Base-by-base conservation (phyloP, 495 filamentous ascomycete species). In the Penicillium coprophilum region DNA sequence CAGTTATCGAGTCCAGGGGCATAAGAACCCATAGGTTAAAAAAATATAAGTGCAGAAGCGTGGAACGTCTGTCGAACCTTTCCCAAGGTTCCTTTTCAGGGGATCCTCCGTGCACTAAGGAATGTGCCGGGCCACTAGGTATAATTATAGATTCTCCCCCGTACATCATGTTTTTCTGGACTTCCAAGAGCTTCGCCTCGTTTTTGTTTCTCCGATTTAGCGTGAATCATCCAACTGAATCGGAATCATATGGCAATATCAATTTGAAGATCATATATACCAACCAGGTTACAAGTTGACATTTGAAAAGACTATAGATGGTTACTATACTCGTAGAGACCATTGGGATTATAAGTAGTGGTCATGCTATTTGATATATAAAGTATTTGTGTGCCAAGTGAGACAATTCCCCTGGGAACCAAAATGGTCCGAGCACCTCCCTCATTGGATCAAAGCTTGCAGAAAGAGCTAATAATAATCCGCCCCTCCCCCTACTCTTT, bases 401-500 rank as follows among this genome's bases (percentile, higher is more conserved):
- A 53, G 51, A 53, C 51, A 53, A 51, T 53, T 53, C 40, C 51
- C 51, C 40, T 53, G 36, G 39, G 28, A 53, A 45, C 51, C 48
- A 51, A 30, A 15, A 36, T 53, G 51, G 51, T 13, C 51, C 51
- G 40, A 53, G 51, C 51, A 36, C 11, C 10, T 17, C 19, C 39
- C 51, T 53, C 48, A 51, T 51, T 51, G 48, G 48, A 28, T 9
- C 20, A 17, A 21, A 50, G 48, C 48, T 51, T 38, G 47, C 48
- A 39, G 51, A 46, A 53, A 45, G 51, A 53, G 51, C 51, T 53
- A 53, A 53, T 53, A 45, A 53, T 53, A 53, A 51, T 55, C 15
- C 63, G 53, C 64, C 61, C 62, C 58, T 61, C 59, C 54, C 58
- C 55, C 57, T 47, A 13, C 24, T 28, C 24, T 39, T 46, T 51